phyloP scores from a whole-genome alignment of 257 asterid species.

The Solanum ossicruentum region DNA sequence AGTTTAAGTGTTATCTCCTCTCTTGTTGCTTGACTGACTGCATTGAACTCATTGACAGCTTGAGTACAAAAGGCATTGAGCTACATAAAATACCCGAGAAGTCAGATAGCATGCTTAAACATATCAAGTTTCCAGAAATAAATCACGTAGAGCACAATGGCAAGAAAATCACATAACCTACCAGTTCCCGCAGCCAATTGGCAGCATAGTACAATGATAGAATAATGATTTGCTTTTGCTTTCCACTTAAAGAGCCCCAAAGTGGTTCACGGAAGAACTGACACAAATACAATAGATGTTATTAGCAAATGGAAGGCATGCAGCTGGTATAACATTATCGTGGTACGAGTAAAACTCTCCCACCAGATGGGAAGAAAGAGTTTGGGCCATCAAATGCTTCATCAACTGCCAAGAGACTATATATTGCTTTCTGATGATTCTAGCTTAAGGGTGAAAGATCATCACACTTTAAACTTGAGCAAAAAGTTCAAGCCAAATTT shows the following conservation, averaged over 20 bases:
- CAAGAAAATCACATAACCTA: slow-evolving; percentile 7
- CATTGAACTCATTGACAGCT: slow-evolving; percentile 38
- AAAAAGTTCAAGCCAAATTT: not conserved
- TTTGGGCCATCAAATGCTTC: not conserved
- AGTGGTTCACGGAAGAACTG: slow-evolving; percentile 44
- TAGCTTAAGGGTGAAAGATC: not conserved
- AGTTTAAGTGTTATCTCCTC: slow-evolving; percentile 53
- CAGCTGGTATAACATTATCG: not conserved
- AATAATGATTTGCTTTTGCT: slow-evolving; percentile 51
- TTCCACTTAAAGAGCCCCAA: slow-evolving; percentile 55
- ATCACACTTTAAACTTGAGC: not conserved
- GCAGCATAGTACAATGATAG: slow-evolving; percentile 71
- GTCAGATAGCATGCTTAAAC: slow-evolving; percentile 1
- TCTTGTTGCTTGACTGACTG: slow-evolving; percentile 58
- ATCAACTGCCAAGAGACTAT: not conserved
- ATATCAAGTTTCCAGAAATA: not conserved
- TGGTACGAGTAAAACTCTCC: not conserved
- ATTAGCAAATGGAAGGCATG: slow-evolving; percentile 14
- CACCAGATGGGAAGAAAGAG: not conserved
- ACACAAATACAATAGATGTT: slow-evolving; percentile 7
- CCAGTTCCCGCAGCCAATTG: slow-evolving; percentile 90
- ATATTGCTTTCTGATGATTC: not conserved
- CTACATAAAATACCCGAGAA: slow-evolving; percentile 25
- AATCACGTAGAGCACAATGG: not conserved
- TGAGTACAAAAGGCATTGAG: slow-evolving; percentile 69